Conservation (phyloP, 2,329 filamentous ascomycete species). For the Pseudogymnoascus sp. region DNA sequence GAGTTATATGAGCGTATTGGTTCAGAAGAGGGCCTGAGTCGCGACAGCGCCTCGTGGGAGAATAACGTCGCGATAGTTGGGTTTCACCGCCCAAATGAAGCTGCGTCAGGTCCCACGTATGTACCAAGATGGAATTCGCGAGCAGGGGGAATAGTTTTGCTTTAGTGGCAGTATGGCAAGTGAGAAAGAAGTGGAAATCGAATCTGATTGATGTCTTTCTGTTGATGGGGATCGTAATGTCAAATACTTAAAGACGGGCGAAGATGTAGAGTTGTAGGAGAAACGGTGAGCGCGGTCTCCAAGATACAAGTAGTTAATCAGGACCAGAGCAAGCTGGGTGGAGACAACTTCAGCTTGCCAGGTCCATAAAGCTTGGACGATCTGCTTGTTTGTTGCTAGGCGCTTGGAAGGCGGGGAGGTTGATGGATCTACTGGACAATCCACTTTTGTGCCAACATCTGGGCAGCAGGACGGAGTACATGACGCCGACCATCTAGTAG, state of each 20-base stretch:
- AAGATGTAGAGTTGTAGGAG: not conserved
- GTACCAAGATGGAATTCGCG: not conserved
- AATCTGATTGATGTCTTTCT: not conserved
- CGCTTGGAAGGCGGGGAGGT: not conserved
- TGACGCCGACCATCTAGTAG: not conserved
- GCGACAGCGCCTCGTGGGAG: not conserved
- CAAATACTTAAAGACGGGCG: not conserved
- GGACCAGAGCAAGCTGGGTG: not conserved
- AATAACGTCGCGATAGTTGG: not conserved
- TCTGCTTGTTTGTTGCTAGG: not conserved
- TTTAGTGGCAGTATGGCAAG: not conserved
- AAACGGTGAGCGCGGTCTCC: not conserved
- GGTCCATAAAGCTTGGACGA: conserved; percentile 4
- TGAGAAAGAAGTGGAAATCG: not conserved
- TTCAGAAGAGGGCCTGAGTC: not conserved
- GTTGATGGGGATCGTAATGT: not conserved
- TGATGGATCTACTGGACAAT: not conserved
- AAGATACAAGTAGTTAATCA: not conserved
- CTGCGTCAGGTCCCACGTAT: not conserved
- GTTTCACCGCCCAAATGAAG: conserved; percentile 1
- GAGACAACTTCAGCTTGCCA: not conserved
- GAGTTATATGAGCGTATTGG: not conserved
- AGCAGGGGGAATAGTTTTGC: not conserved
- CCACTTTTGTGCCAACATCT: conserved; percentile 1
- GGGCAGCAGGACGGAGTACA: not conserved